phyloP scores from a whole-genome alignment of 441 rosid species.

The Aleurites moluccanus region DNA sequence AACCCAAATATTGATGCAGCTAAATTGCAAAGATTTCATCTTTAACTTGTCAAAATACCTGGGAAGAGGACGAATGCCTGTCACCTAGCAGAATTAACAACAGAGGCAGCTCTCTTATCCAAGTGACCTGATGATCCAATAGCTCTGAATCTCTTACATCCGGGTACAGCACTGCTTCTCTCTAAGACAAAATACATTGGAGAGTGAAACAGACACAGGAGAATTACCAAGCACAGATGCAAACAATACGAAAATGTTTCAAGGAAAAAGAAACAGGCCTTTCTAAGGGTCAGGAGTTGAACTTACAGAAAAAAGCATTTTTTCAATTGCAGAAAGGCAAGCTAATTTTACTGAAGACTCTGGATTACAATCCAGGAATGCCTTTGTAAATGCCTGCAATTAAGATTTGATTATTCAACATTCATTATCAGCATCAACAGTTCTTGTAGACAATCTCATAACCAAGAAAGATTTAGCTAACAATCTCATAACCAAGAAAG shows the following conservation, averaged over 20 bases:
- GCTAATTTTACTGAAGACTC: conserved; percentile 64
- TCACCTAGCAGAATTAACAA: conserved; percentile 38
- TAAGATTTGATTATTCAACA: conserved; percentile 14
- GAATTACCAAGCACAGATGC: not conserved
- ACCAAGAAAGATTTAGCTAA: conserved; percentile 12
- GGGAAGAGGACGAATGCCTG: conserved; percentile 50
- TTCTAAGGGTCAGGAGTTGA: conserved; percentile 12
- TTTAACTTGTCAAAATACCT: conserved; percentile 46
- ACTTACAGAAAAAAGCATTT: conserved; percentile 80
- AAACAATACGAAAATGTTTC: not conserved
- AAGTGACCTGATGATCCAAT: not conserved
- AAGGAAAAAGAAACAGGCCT: not conserved
- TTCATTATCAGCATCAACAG: conserved; percentile 13
- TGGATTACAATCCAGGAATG: conserved; percentile 65
- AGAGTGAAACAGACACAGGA: not conserved
- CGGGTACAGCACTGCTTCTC: not conserved
- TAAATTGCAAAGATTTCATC: conserved; percentile 7
- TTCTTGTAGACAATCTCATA: conserved; percentile 10
- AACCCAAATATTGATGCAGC: not conserved
- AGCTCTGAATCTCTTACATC: not conserved
- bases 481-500: conserved; percentile 14
- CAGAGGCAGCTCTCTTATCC: conserved; percentile 5
- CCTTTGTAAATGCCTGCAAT: conserved; percentile 80
- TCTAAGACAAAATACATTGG: not conserved
- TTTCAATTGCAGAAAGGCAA: conserved; percentile 59